Conservation (phyloP, 495 filamentous ascomycete genomes). For the Penicillium chermesinum region DNA sequence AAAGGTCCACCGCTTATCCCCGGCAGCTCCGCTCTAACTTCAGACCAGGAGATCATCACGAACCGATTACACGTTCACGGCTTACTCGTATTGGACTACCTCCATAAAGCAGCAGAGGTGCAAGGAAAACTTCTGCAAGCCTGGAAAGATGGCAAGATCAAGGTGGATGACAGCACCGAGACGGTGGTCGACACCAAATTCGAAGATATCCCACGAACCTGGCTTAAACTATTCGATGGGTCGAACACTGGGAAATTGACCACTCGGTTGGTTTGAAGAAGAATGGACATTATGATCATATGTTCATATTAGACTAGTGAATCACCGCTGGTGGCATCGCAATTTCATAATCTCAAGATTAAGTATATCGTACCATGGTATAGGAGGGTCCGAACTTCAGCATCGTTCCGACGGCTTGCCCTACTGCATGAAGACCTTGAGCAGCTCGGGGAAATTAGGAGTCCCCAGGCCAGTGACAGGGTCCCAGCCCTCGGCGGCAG, state of each 20-base stretch:
- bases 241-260: neutral
- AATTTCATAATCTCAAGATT: neutral
- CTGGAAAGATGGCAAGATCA: neutral
- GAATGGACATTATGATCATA: neutral
- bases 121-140: neutral
- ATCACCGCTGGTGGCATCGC: neutral
- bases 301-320: neutral
- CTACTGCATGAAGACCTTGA: slow-evolving; percentile 40
- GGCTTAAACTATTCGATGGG: neutral
- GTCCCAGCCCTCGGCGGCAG: slow-evolving; percentile 53
- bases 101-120: neutral
- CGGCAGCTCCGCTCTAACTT: too few relatives aligned
- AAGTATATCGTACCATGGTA: too few relatives aligned
- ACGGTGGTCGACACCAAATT: neutral
- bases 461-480: slow-evolving; percentile 60
- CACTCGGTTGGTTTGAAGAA: neutral
- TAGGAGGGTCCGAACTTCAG: too few relatives aligned
- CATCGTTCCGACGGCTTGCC: too few relatives aligned
- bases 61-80: neutral
- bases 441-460: slow-evolving; percentile 48
- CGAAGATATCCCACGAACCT: neutral
- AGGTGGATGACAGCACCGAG: neutral
- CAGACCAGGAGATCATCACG: neutral
- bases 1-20: too few relatives aligned
- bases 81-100: neutral